These are phyloP conservation scores for Cystobasidium sp. DNA, from an alignment of 1,284 basidiomycete species.

Conservation along the genomic window DNA sequence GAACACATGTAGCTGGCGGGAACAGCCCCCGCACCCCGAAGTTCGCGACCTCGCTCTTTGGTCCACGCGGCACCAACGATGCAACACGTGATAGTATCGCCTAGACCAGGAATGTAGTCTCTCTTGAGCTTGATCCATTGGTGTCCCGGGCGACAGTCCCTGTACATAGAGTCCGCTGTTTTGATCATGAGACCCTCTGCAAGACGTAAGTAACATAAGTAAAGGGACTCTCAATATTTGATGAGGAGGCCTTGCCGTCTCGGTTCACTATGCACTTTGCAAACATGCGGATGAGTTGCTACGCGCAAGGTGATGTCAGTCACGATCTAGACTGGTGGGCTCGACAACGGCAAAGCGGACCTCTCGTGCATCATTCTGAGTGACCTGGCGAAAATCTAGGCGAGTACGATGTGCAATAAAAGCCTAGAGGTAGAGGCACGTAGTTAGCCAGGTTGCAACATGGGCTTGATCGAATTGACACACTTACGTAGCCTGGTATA, in stretches of 20 bases:
- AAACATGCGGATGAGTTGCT: slow-evolving; percentile 62
- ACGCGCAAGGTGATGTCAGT: not conserved
- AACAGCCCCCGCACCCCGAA: slow-evolving; percentile 65
- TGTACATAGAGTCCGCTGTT: slow-evolving; percentile 68
- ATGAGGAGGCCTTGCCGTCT: slow-evolving; percentile 51
- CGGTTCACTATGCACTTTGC: slow-evolving; percentile 62
- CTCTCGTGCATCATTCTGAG: slow-evolving; percentile 40
- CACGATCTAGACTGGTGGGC: not conserved
- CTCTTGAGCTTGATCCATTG: slow-evolving; percentile 78
- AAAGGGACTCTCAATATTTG: not conserved
- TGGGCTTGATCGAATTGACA: slow-evolving; percentile 8
- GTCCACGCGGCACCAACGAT: slow-evolving; percentile 78
- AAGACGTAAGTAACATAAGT: not conserved
- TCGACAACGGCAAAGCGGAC: not conserved
- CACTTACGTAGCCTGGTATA: slow-evolving; percentile 63
- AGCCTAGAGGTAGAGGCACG: slow-evolving; percentile 52
- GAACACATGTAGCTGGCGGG: not conserved
- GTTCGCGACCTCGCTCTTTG: slow-evolving; percentile 71
- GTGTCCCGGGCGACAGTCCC: slow-evolving; percentile 60
- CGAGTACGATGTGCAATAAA: slow-evolving; percentile 66
- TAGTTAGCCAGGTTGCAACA: not conserved
- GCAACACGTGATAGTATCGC: slow-evolving; percentile 78
- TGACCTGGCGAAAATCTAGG: slow-evolving; percentile 57
- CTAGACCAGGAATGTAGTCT: slow-evolving; percentile 80
- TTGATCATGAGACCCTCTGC: slow-evolving; percentile 75